These are phyloP conservation scores for Sphaceloma murrayae DNA, from an alignment of 2,329 filamentous ascomycete genomes.

Conservation along the genomic window DNA sequence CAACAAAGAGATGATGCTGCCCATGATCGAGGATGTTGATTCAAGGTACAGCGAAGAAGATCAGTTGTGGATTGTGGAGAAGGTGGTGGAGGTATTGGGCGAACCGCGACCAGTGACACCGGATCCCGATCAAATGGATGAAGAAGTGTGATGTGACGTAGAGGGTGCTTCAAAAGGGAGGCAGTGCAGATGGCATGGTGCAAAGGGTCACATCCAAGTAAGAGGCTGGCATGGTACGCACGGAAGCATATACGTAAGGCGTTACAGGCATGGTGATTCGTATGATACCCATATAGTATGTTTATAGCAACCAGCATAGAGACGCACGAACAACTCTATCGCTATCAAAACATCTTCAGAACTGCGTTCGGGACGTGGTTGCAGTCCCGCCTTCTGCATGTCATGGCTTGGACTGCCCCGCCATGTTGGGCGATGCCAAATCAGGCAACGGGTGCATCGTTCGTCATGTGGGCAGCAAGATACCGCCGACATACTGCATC, in stretches of 20 bases:
- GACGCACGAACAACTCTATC: too few relatives aligned
- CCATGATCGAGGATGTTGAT: conserved; percentile 30
- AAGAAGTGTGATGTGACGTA: not conserved
- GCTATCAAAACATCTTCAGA: too few relatives aligned
- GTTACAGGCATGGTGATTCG: too few relatives aligned
- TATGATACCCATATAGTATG: not conserved
- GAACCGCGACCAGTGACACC: conserved; percentile 2
- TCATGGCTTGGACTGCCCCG: too few relatives aligned
- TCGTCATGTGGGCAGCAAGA: conserved; percentile 9
- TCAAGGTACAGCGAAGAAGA: conserved; percentile 28
- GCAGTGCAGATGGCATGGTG: too few relatives aligned
- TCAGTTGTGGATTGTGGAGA: conserved; percentile 26
- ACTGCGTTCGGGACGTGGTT: too few relatives aligned
- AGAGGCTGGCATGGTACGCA: too few relatives aligned
- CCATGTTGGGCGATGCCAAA: not conserved
- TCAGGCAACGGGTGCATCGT: conserved; percentile 4
- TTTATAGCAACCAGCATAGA: too few relatives aligned
- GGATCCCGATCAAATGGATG: conserved; percentile 7
- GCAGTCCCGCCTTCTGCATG: too few relatives aligned
- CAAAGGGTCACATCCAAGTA: too few relatives aligned
- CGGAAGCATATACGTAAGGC: too few relatives aligned
- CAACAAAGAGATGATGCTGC: conserved; percentile 27
- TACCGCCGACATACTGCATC: conserved; percentile 3
- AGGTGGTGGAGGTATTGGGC: conserved; percentile 22
- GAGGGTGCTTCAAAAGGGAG: not conserved